Evolutionary conservation across 768 basidiomycete species (phyloP).

Genomic region (Mycena kentingensis): DNA sequence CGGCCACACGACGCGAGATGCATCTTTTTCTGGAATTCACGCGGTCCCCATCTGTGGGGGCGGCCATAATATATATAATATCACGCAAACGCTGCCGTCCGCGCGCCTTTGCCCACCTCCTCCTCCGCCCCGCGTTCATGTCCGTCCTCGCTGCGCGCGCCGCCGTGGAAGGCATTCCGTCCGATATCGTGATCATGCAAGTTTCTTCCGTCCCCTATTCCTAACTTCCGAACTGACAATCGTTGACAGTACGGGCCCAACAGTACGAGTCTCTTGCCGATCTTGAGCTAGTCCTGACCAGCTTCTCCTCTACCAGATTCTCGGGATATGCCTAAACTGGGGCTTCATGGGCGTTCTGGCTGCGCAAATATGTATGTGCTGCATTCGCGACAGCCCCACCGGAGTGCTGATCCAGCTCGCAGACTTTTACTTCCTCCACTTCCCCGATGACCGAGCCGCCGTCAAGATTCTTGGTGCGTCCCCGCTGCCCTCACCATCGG

Average conservation of each 20-base stretch:
- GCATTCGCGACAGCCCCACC: background rate
- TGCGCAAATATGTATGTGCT: constrained; percentile 11
- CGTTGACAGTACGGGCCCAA: constrained; percentile 9
- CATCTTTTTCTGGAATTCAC: too few relatives aligned
- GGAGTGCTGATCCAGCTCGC: background rate
- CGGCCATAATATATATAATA: too few relatives aligned
- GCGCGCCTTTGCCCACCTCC: too few relatives aligned
- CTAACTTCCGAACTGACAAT: background rate
- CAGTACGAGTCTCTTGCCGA: constrained; percentile 2
- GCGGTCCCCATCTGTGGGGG: too few relatives aligned
- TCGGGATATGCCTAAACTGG: constrained; percentile 14
- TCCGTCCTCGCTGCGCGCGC: too few relatives aligned
- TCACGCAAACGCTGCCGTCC: too few relatives aligned
- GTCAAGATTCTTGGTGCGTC: constrained; percentile 14
- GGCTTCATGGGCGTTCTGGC: constrained; percentile 14
- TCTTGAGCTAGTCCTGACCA: background rate
- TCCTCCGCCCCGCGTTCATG: too few relatives aligned
- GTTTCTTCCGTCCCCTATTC: background rate
- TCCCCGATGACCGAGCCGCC: constrained; percentile 6
- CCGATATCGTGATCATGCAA: background rate
- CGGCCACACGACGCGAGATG: too few relatives aligned
- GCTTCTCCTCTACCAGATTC: background rate
- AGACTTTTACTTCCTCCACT: constrained; percentile 13
- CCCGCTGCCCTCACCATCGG: background rate
- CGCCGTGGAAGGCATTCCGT: background rate